Percentiles rank a stretch among this genome's conserved stretches.
These are phyloP conservation scores for Podospora tetraspora DNA, from an alignment of 495 filamentous ascomycete genomes.

Conservation along the genomic window DNA sequence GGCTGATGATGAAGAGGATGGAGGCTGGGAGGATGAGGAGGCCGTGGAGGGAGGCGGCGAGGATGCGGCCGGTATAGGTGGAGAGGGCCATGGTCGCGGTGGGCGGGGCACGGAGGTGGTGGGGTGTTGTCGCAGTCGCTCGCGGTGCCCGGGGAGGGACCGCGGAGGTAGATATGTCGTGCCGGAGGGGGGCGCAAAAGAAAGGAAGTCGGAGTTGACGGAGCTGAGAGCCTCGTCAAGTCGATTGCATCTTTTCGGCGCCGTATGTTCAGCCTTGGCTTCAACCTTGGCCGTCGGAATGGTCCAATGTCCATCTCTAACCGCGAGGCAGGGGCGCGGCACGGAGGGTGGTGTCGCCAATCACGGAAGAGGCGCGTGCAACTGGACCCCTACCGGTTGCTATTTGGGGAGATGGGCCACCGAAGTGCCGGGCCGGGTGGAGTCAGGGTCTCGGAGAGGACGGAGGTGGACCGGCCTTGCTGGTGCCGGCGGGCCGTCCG, in stretches of 20 bases:
- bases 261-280: too few species aligned
- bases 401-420: neutral
- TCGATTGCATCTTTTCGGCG: neutral
- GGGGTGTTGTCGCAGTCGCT: too few species aligned
- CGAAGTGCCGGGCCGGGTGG: neutral
- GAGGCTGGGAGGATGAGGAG: constrained; percentile 16
- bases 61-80: neutral
- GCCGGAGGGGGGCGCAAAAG: neutral
- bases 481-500: neutral
- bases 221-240: neutral
- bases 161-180: neutral
- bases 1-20: constrained; percentile 20
- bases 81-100: neutral
- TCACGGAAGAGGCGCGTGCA: neutral
- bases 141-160: neutral
- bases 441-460: neutral
- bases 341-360: neutral
- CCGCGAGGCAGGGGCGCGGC: neutral
- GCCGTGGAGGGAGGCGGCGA: constrained; percentile 5
- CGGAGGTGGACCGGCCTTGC: neutral
- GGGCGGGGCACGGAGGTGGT: neutral
- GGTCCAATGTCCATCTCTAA: neutral
- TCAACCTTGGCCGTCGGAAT: neutral
- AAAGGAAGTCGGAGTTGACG: neutral
- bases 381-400: too few species aligned